Evolutionary conservation across 2,329 filamentous ascomycete species (phyloP), one percentile per base, ranked within the genome.

Genomic region (Remersonia thermophila): DNA sequence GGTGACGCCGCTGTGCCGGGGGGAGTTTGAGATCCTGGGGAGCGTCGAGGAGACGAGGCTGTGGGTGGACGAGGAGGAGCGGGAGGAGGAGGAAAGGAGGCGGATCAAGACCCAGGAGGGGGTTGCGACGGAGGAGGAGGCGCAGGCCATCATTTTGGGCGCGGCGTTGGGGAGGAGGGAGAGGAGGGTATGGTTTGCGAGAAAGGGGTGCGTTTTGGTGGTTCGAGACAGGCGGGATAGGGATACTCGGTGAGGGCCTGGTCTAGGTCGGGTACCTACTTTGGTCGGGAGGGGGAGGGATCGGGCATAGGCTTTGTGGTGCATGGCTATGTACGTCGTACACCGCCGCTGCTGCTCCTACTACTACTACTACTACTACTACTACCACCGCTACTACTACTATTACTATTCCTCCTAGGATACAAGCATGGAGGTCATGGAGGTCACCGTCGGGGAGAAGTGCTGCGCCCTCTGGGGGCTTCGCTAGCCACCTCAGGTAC

Each of bases 11-110:
- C 69, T 94, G 25, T 86, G 81, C 46, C 70, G 77, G 30, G 87
- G 87, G 12, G 76, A 83, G 45, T 94, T 89, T 54, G 86, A 93
- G 56, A 67, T 94, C 15, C 74, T 73, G 16, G 85, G 79, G 4
- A 80, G 73, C 10, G 75, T 94, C 0, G 87, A 95, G 58, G 87
- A 95, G 62, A 74, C 82, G 3, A 67, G 69, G 41, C 52, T 83
- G 7, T 68, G 60, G 61, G 49, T 45, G 16, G 47, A 62, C 32
- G 37, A 31, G 20, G 51, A 46, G 42, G 47, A 43, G 29, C 53
- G 55, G 51, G 25, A 50, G 48, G 40, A 41, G 41, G 32, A 40
- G 47, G 20, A 23, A 23, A 9, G 9, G 20, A 23, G 20, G 20
- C 9, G 5, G 20, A n/a, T n/a, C n/a, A 27, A 47, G 44, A 15